Evolutionary conservation across 805 yeast genomes (phyloP), one percentile per base, ranked within the genome.

Genomic region (Myxozyma geophila): DNA sequence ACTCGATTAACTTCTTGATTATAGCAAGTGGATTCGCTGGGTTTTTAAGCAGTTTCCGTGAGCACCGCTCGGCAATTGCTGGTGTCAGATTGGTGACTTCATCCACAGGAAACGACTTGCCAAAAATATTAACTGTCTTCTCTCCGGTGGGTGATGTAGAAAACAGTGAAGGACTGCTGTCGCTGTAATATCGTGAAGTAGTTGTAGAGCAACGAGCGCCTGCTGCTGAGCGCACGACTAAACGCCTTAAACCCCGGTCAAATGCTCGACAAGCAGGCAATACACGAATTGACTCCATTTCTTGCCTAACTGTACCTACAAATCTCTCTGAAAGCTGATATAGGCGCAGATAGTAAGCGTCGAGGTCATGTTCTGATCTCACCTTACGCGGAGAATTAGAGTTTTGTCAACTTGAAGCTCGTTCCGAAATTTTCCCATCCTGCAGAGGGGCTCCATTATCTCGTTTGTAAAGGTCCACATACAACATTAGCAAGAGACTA

Each of bases 21-120:
- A 92, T 93, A 2, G 97, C 97, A 46, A 95, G 85, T 7, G 99
- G 99, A 75, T 95, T 98, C 67, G 85, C 78, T 21, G 85, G 83
- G 64, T 89, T 79, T 54, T 85, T 80, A 74, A 93, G 97, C 33
- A 93, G 78, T 56, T 88, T 83, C 66, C 96, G 81, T 28, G 86
- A 88, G 0, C 92, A 85, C 37, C 90, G 78, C 4, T 81, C 82
- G 10, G 87, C 70, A 48, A 95, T 91, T 43, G 88, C 81, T 1
- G 87, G 86, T 0, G 97, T 89, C 0, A 90, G 87, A 72, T 95
- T 95, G 1, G 98, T 91, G 89, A 90, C 85, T 44, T 84, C 87
- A 74, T 92, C 96, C 0, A 87, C 53, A 17, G 17, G 13, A 35
- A 49, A 60, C 9, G 54, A 21, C n/a, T 52, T 43, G 46, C 52